phyloP scores from a whole-genome alignment of 495 filamentous ascomycete species.

The Aspergillus campestris region DNA sequence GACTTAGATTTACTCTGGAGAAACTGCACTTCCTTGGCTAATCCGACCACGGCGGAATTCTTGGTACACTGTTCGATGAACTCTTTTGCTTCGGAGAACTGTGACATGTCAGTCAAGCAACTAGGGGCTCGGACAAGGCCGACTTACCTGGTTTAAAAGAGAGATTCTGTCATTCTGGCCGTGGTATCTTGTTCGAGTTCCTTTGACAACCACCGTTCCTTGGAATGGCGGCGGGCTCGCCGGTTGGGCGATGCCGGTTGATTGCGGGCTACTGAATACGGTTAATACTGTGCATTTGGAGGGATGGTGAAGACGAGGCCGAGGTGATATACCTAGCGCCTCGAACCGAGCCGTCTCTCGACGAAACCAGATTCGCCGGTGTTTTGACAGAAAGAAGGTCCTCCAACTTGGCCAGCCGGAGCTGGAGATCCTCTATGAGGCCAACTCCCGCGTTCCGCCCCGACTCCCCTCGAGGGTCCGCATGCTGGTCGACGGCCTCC shows the following conservation, averaged over 20 bases:
- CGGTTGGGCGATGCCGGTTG: not conserved
- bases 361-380: not conserved
- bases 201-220: constrained; percentile 19
- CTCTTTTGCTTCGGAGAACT: constrained; percentile 18
- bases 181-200: constrained; percentile 17
- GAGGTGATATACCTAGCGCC: constrained; percentile 6
- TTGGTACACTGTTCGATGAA: constrained; percentile 16
- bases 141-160: constrained; percentile 16
- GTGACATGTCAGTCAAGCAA: not conserved
- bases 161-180: constrained; percentile 17
- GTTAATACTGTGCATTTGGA: not conserved
- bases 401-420: constrained; percentile 15
- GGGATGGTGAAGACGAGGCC: not conserved
- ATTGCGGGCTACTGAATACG: not conserved
- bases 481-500: not conserved
- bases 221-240: not conserved
- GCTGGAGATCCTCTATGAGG: constrained; percentile 21
- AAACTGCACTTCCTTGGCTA: constrained; percentile 23
- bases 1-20: constrained; percentile 15
- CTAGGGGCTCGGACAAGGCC: not conserved
- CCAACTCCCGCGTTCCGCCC: constrained; percentile 3
- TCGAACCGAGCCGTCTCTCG: constrained; percentile 2
- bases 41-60: constrained; percentile 9
- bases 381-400: constrained; percentile 9
- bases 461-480: not conserved